Conservation (phyloP, 345 rosid species). For the Citrus reticulata region DNA sequence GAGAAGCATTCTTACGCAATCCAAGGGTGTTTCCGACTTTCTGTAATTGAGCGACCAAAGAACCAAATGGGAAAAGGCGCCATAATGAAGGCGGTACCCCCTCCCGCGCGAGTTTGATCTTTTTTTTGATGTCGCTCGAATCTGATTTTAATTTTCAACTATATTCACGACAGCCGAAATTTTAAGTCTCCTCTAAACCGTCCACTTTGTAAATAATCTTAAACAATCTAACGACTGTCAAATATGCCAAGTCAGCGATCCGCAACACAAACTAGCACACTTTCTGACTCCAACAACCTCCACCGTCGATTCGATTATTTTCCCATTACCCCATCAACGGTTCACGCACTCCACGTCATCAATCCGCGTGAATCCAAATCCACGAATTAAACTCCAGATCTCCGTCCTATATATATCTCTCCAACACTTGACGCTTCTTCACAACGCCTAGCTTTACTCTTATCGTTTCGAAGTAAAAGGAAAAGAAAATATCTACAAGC, state of each 20-base stretch:
- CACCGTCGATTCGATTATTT: conserved; percentile 6
- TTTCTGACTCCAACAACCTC: background rate
- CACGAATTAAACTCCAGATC: conserved; percentile 14
- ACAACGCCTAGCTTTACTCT: too few species aligned
- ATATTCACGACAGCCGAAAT: too few species aligned
- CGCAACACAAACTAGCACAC: conserved; percentile 8
- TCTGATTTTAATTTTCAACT: too few species aligned
- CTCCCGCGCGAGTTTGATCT: background rate
- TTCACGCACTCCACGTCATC: conserved; percentile 3
- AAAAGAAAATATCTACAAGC: background rate
- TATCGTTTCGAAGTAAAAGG: background rate
- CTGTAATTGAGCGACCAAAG: background rate
- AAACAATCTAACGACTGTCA: background rate
- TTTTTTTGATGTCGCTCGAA: background rate
- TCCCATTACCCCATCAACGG: conserved; percentile 13
- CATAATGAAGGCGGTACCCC: background rate
- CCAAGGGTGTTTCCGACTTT: background rate
- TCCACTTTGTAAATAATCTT: background rate
- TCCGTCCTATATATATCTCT: conserved; percentile 12
- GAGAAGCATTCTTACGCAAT: rapidly evolving
- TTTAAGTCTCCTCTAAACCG: background rate
- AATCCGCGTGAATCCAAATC: conserved; percentile 21
- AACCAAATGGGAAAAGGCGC: background rate
- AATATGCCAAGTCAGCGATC: conserved; percentile 1
- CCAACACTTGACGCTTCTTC: rapidly evolving